Evolutionary conservation across 257 asterid genomes (phyloP).

Genomic region (Petunia secreta): DNA sequence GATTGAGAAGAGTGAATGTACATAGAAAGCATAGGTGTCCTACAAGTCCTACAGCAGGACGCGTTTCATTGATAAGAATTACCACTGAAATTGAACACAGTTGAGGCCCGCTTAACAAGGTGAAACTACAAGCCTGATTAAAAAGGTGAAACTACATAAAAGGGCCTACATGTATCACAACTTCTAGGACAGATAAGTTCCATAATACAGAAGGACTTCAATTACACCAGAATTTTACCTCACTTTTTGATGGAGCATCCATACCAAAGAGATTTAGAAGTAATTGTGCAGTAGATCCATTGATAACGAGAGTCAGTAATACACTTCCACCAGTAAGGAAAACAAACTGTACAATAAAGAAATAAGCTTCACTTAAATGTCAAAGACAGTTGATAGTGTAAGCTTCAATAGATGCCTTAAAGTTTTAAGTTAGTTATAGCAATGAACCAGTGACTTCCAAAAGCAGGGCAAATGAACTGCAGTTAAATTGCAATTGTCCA

Average conservation of each 20-base stretch:
- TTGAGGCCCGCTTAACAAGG: background rate
- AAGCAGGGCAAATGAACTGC: background rate
- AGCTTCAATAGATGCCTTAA: slow-evolving; percentile 6
- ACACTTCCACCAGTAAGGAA: slow-evolving; percentile 26
- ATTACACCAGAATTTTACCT: slow-evolving; percentile 13
- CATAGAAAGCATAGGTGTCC: background rate
- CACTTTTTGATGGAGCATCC: slow-evolving; percentile 21
- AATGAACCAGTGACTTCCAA: slow-evolving; percentile 15
- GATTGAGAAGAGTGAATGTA: slow-evolving; percentile 7
- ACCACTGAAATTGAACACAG: slow-evolving; percentile 1
- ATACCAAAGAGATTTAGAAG: slow-evolving; percentile 26
- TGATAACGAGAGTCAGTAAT: slow-evolving; percentile 24
- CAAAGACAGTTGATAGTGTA: background rate
- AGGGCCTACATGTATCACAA: slow-evolving; percentile 7
- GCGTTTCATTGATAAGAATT: background rate
- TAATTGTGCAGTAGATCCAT: slow-evolving; percentile 24
- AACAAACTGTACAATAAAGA: slow-evolving; percentile 20
- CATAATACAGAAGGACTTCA: background rate
- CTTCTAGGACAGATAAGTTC: slow-evolving; percentile 2
- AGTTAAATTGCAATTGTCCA: background rate
- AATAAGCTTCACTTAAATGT: slow-evolving; percentile 4
- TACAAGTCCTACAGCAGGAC: background rate
- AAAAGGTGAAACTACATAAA: background rate
- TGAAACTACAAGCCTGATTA: background rate
- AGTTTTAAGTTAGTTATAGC: background rate